A percentile compares a stretch with the other conserved stretches of the same genome.
These are phyloP conservation scores for Hypoxylon sp. DNA, from an alignment of 2,329 filamentous ascomycete species.

Conservation along the genomic window DNA sequence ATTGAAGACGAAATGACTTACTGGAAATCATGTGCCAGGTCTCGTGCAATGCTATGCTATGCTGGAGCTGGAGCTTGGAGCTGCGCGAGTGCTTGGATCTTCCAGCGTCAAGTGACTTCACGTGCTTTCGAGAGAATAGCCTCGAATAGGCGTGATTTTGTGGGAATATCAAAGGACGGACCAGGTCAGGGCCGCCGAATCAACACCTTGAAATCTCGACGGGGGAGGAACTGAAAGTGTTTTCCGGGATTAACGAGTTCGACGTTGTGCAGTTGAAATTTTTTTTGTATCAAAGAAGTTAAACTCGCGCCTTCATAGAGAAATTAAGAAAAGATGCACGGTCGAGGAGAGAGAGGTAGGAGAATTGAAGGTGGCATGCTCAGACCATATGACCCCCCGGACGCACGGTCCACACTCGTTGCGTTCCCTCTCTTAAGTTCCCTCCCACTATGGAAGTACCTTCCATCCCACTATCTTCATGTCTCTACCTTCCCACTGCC, in stretches of 20 bases:
- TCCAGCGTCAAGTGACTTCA: constrained; percentile 55
- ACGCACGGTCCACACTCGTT: constrained; percentile 39
- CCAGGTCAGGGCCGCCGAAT: constrained; percentile 44
- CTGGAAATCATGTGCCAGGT: constrained; percentile 53
- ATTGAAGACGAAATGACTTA: constrained; percentile 43
- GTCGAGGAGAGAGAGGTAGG: constrained; percentile 48
- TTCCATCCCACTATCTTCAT: not conserved
- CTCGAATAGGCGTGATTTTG: constrained; percentile 52
- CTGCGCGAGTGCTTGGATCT: constrained; percentile 49
- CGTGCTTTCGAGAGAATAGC: constrained; percentile 52
- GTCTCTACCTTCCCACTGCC: not conserved
- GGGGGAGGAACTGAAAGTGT: constrained; percentile 31
- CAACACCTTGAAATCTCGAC: constrained; percentile 40
- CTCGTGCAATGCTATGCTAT: constrained; percentile 48
- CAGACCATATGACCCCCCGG: constrained; percentile 47
- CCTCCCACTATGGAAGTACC: constrained; percentile 5
- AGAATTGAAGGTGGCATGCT: constrained; percentile 53
- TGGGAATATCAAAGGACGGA: constrained; percentile 48
- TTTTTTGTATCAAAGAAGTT: constrained; percentile 34
- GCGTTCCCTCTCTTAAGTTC: constrained; percentile 14
- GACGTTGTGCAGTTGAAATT: constrained; percentile 37
- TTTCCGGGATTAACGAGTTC: constrained; percentile 18
- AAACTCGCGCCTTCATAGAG: constrained; percentile 39
- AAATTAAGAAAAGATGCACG: constrained; percentile 49
- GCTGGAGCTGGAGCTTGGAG: constrained; percentile 35